phyloP scores from a whole-genome alignment of 148 eudicot genomes.

The Drosera capensis region DNA sequence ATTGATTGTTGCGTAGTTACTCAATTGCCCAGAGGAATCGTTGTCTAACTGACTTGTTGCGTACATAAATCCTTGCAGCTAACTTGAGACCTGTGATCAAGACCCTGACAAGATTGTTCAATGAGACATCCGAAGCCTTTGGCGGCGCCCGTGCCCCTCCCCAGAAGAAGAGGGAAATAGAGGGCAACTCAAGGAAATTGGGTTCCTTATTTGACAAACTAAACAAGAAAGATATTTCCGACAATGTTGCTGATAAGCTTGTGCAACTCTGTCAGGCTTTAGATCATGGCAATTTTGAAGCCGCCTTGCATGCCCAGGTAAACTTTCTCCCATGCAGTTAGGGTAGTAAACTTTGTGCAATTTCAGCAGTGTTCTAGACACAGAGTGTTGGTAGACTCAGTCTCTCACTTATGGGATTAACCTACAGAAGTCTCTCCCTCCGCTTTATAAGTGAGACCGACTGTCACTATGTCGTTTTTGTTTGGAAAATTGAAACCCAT shows the following conservation, averaged over 20 bases:
- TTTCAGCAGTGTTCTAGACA: no score
- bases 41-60: slow-evolving; percentile 1
- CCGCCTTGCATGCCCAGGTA: slow-evolving; percentile 12
- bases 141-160: slow-evolving; percentile 55
- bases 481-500: background rate
- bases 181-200: slow-evolving; percentile 49
- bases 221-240: slow-evolving; percentile 10
- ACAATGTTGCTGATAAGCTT: slow-evolving; percentile 12
- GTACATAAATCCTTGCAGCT: slow-evolving; percentile 35
- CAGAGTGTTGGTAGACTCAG: no score
- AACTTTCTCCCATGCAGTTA: no score
- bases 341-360: no score
- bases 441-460: background rate
- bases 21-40: no score
- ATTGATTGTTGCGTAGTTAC: no score
- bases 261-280: slow-evolving; percentile 36
- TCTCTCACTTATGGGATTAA: no score
- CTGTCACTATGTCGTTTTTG: background rate
- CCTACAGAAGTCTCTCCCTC: no score
- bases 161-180: slow-evolving; percentile 49
- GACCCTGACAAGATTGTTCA: slow-evolving; percentile 43
- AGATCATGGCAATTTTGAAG: slow-evolving; percentile 61
- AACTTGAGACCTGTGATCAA: slow-evolving; percentile 37
- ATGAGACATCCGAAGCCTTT: slow-evolving; percentile 41
- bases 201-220: slow-evolving; percentile 30